phyloP scores from a whole-genome alignment of 1,284 basidiomycete species.

The Moesziomyces sp. region DNA sequence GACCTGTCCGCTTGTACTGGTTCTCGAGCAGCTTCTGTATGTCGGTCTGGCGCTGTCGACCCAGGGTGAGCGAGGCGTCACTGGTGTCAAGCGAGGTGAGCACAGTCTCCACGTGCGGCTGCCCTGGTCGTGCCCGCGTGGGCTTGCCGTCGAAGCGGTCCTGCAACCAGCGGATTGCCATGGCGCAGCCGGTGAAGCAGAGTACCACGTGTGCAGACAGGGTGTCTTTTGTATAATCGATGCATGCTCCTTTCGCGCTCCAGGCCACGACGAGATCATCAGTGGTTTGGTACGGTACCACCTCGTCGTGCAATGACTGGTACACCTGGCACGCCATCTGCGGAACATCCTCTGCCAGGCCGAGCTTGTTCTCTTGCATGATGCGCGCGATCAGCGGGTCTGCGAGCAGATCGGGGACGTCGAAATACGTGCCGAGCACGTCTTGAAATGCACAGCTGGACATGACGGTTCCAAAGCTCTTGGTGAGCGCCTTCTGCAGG shows the following conservation, averaged over 20 bases:
- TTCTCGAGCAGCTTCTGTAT: constrained; percentile 28
- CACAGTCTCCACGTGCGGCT: constrained; percentile 26
- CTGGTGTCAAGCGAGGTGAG: constrained; percentile 29
- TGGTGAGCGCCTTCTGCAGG: constrained; percentile 20
- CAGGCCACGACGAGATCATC: constrained; percentile 41
- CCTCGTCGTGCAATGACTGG: constrained; percentile 54
- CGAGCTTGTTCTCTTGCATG: constrained; percentile 46
- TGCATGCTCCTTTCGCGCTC: constrained; percentile 38
- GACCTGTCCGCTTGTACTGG: constrained; percentile 22
- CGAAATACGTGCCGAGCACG: constrained; percentile 52
- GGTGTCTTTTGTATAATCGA: constrained; percentile 41
- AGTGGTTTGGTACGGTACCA: constrained; percentile 52
- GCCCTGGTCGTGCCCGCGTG: constrained; percentile 17
- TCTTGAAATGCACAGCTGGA: constrained; percentile 8
- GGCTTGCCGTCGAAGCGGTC: constrained; percentile 41
- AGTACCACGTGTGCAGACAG: constrained; percentile 35
- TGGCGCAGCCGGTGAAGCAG: constrained; percentile 35
- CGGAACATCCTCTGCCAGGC: constrained; percentile 17
- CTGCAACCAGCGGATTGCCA: constrained; percentile 47
- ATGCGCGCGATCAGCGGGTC: constrained; percentile 17
- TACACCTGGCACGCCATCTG: constrained; percentile 54
- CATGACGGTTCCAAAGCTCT: constrained; percentile 48
- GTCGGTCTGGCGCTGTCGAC: constrained; percentile 30
- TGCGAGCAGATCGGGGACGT: constrained; percentile 14
- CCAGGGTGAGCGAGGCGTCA: constrained; percentile 27